phyloP scores from a whole-genome alignment of 2,329 filamentous ascomycete genomes.

The Verticillium zaregamsianum region DNA sequence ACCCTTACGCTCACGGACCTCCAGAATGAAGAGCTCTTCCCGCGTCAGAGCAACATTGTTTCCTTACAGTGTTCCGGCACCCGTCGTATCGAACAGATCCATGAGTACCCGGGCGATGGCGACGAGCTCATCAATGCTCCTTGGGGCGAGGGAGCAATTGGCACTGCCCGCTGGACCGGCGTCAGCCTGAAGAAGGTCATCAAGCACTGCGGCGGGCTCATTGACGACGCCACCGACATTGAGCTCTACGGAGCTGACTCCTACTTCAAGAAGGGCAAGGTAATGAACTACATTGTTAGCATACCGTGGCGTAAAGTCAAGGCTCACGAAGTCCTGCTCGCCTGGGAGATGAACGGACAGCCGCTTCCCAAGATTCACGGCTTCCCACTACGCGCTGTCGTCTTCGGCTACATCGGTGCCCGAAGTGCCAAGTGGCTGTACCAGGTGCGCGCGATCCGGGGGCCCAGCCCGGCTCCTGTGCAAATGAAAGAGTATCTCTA shows the following conservation, averaged over 20 bases:
- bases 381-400: slow-evolving; percentile 57
- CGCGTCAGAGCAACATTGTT: slow-evolving; percentile 52
- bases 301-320: slow-evolving; percentile 67
- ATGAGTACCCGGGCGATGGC: slow-evolving; percentile 61
- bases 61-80: slow-evolving; percentile 68
- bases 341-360: slow-evolving; percentile 69
- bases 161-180: slow-evolving; percentile 59
- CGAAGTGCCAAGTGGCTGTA: slow-evolving; percentile 62
- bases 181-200: slow-evolving; percentile 66
- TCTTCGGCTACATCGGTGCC: slow-evolving; percentile 65
- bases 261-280: slow-evolving; percentile 65
- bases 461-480: slow-evolving; percentile 54
- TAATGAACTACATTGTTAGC: slow-evolving; percentile 63
- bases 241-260: slow-evolving; percentile 69
- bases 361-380: slow-evolving; percentile 62
- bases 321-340: slow-evolving; percentile 60
- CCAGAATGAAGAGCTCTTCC: slow-evolving; percentile 55
- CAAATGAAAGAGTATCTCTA: slow-evolving; percentile 65
- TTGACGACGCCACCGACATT: slow-evolving; percentile 51
- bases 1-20: slow-evolving; percentile 55
- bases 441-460: slow-evolving; percentile 54
- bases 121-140: slow-evolving; percentile 53
- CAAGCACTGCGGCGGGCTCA: slow-evolving; percentile 62
- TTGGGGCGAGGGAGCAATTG: slow-evolving; percentile 66
- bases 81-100: slow-evolving; percentile 64